Evolutionary conservation across 208 protist genomes (phyloP).

Genomic region (Herpetomonas muscarum): DNA sequence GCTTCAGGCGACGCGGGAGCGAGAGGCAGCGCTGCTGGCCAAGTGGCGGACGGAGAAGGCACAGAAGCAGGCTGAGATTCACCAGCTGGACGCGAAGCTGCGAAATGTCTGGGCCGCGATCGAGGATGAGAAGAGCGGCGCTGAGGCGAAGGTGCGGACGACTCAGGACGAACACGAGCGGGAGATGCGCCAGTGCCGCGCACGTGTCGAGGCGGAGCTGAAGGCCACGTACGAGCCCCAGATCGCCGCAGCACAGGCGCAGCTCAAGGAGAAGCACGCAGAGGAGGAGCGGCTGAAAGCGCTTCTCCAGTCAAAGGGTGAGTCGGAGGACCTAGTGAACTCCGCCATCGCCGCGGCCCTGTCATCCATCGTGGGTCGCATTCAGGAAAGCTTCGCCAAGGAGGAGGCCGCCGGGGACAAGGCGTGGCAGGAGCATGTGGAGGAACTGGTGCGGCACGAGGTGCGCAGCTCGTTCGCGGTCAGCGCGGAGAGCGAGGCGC

Average conservation of each 20-base stretch:
- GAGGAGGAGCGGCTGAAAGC: slow-evolving; percentile 49
- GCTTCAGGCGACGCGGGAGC: slow-evolving; percentile 36
- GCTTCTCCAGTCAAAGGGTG: slow-evolving; percentile 36
- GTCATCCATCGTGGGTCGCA: slow-evolving; percentile 37
- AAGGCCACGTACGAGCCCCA: slow-evolving; percentile 45
- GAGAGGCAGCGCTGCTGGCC: slow-evolving; percentile 50
- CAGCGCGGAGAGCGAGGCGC: slow-evolving; percentile 45
- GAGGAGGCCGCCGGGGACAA: slow-evolving; percentile 22
- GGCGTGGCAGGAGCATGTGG: slow-evolving; percentile 47
- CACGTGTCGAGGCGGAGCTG: slow-evolving; percentile 40
- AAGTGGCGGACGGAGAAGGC: slow-evolving; percentile 64
- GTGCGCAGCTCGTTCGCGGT: slow-evolving; percentile 70
- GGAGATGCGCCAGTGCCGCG: slow-evolving; percentile 36
- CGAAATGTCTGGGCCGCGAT: slow-evolving; percentile 37
- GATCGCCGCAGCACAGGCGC: slow-evolving; percentile 28
- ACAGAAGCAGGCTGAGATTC: slow-evolving; percentile 62
- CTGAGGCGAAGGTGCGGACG: slow-evolving; percentile 41
- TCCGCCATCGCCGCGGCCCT: slow-evolving; percentile 51
- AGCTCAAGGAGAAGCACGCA: slow-evolving; percentile 31
- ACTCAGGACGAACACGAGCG: slow-evolving; percentile 49
- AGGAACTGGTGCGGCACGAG: slow-evolving; percentile 58
- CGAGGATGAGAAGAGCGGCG: slow-evolving; percentile 50
- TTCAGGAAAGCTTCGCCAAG: slow-evolving; percentile 49
- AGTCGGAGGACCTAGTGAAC: slow-evolving; percentile 34
- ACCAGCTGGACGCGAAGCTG: slow-evolving; percentile 57